Conservation (phyloP, 306 rosid species). For the Casuarina cunninghamiana region DNA sequence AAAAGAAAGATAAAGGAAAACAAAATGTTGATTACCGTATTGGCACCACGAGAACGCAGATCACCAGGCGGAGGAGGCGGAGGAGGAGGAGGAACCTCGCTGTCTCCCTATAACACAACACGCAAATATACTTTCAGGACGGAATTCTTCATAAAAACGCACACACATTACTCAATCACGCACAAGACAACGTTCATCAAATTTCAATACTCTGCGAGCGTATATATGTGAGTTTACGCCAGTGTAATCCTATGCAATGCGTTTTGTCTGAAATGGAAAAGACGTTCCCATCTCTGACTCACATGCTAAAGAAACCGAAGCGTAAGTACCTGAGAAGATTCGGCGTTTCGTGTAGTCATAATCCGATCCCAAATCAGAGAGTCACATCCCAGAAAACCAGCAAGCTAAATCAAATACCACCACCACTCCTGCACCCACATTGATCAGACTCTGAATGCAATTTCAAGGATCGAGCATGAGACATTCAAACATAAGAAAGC, state of each 20-base stretch:
- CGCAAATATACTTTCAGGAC: conserved; percentile 7
- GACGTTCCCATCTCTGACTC: neutral
- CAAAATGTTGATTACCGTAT: conserved; percentile 53
- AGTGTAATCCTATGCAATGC: neutral
- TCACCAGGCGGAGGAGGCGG: conserved; percentile 47
- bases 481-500: conserved; percentile 5
- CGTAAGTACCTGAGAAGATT: conserved; percentile 54
- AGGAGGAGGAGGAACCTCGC: conserved; percentile 41
- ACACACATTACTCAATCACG: conserved; percentile 12
- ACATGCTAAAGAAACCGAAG: neutral
- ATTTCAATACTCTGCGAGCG: neutral
- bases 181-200: neutral
- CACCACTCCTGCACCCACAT: conserved; percentile 37
- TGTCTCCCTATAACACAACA: conserved; percentile 56
- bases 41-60: conserved; percentile 40
- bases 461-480: conserved; percentile 17
- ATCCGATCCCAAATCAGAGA: conserved; percentile 60
- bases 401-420: conserved; percentile 33
- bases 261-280: neutral
- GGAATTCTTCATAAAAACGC: neutral
- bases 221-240: neutral
- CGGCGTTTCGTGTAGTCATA: conserved; percentile 68
- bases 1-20: neutral
- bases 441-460: conserved; percentile 37
- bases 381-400: conserved; percentile 32